phyloP scores from a whole-genome alignment of 2,329 filamentous ascomycete genomes.

The Graphilbum sp. region DNA sequence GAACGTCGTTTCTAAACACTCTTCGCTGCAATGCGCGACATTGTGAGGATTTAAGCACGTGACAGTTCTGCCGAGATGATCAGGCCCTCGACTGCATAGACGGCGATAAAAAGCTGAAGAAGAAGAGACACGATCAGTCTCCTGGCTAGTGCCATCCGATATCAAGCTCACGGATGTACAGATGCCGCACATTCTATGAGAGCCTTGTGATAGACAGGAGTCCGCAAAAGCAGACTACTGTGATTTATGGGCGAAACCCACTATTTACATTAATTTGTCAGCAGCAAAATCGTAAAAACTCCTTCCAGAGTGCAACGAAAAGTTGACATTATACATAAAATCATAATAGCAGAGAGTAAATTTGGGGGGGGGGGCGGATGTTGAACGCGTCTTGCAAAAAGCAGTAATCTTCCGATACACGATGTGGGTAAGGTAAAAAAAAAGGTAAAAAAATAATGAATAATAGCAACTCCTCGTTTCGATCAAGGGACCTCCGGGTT shows the following conservation, averaged over 20 bases:
- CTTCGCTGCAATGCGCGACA: conserved; percentile 11
- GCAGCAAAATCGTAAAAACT: too few relatives aligned
- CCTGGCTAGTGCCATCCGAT: not conserved
- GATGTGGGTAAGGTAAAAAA: too few relatives aligned
- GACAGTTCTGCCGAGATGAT: conserved; percentile 27
- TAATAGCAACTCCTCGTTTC: conserved; percentile 8
- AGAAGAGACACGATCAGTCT: not conserved
- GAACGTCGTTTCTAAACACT: conserved; percentile 38
- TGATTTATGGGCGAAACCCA: too few relatives aligned
- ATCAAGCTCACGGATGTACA: conserved; percentile 20
- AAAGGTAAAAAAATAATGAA: not conserved
- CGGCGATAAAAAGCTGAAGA: conserved; percentile 19
- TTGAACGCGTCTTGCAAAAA: too few relatives aligned
- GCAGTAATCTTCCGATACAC: too few relatives aligned
- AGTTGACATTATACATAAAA: too few relatives aligned
- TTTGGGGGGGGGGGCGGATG: too few relatives aligned
- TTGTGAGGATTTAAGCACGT: conserved; percentile 9
- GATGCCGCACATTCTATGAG: conserved; percentile 44
- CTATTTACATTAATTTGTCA: too few relatives aligned
- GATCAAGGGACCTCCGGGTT: conserved; percentile 8
- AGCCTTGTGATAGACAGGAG: too few relatives aligned
- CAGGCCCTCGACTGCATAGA: conserved; percentile 41
- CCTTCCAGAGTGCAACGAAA: too few relatives aligned
- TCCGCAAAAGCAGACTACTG: too few relatives aligned
- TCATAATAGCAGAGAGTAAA: too few relatives aligned